phyloP scores from a whole-genome alignment of 2,329 filamentous ascomycete genomes.

The Talaromyces sp. region DNA sequence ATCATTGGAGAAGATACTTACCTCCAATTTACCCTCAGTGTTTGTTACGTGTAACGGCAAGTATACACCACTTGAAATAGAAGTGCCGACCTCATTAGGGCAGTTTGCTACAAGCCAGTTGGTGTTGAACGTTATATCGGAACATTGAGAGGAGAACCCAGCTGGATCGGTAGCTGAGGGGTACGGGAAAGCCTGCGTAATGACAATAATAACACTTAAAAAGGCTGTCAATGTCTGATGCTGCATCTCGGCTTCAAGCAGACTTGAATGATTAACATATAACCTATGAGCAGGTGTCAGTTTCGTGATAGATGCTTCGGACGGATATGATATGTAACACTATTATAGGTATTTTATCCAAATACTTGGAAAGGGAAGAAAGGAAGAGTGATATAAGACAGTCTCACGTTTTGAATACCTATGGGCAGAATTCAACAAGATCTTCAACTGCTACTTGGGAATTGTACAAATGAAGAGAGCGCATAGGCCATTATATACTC shows the following conservation, averaged over 20 bases:
- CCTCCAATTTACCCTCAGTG: conserved; percentile 7
- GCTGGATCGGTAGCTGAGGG: neutral
- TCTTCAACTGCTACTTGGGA: neutral
- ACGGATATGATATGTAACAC: neutral
- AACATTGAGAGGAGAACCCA: conserved; percentile 14
- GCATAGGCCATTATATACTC: neutral
- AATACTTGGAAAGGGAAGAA: neutral
- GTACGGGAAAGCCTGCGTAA: neutral
- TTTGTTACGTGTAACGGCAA: conserved; percentile 11
- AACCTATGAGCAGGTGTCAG: neutral
- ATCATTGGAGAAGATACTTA: neutral
- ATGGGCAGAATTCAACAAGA: neutral
- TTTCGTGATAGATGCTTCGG: neutral
- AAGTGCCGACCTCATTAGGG: conserved; percentile 4
- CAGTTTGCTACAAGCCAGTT: conserved; percentile 16
- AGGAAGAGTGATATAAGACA: neutral
- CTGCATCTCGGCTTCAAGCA: neutral
- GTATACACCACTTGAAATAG: conserved; percentile 16
- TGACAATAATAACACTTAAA: neutral
- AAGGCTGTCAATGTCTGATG: neutral
- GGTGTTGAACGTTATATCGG: conserved; percentile 10
- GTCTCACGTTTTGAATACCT: neutral
- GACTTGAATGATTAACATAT: neutral
- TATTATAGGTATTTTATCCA: neutral
- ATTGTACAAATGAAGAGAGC: too few species aligned